Percentiles rank a stretch among this genome's conserved stretches.
Conservation (phyloP, 306 rosid species). For the Dryas alaskensis region DNA sequence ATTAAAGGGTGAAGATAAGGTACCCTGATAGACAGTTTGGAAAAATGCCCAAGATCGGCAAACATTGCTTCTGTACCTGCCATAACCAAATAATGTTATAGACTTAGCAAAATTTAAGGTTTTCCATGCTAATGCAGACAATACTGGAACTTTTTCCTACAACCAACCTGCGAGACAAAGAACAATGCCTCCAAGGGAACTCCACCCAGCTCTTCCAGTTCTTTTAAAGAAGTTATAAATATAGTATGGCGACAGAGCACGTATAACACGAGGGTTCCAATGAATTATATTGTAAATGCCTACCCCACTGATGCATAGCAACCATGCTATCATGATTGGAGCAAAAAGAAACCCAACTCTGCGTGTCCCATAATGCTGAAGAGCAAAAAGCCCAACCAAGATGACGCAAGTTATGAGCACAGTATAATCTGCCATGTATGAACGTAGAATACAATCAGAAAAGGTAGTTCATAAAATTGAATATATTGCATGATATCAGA, state of each 20-base stretch:
- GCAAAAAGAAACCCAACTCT: constrained; percentile 32
- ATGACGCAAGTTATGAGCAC: constrained; percentile 25
- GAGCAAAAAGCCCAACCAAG: constrained; percentile 25
- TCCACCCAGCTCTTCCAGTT: constrained; percentile 27
- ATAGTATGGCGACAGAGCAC: constrained; percentile 22
- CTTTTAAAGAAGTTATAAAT: constrained; percentile 17
- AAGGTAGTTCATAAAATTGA: neutral
- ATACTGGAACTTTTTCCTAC: neutral
- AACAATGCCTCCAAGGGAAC: constrained; percentile 30
- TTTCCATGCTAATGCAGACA: neutral
- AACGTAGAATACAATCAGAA: neutral
- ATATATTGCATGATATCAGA: neutral
- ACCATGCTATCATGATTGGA: constrained; percentile 26
- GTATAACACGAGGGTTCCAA: constrained; percentile 26
- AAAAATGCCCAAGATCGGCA: constrained; percentile 38
- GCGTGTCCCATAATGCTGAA: constrained; percentile 30
- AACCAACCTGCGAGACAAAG: constrained; percentile 24
- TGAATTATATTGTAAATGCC: constrained; percentile 24
- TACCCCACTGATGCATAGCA: constrained; percentile 22
- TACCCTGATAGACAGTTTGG: constrained; percentile 29
- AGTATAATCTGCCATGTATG: constrained; percentile 15
- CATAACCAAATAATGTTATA: neutral
- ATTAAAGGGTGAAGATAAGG: neutral
- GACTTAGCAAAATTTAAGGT: neutral
- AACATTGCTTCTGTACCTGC: constrained; percentile 39